Evolutionary conservation across 441 rosid genomes (phyloP), one percentile per base, ranked within the genome.

Genomic region (Arabidopsis lyrata): DNA sequence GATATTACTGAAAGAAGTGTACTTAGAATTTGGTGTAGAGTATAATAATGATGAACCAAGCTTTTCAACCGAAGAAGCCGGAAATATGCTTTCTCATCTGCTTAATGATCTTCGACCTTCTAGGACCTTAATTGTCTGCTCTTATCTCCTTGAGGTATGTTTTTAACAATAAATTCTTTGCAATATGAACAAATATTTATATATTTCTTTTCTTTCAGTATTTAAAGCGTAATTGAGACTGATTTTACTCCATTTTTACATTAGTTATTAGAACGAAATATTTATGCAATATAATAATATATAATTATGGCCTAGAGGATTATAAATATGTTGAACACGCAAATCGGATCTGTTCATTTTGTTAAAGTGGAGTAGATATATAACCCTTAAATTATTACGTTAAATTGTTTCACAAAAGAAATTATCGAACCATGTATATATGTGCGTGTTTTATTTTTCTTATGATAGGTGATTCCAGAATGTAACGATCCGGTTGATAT

Each of bases 81-180:
- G 86, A 10, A 36, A 36, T 0, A 5, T 59, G 35, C 60, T 85
- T 1, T 69, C 48, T 50, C 64, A 66, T 3, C 61, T 82, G n/a
- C 27, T 86, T 6, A 63, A 63, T 14, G 50, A 72, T 9, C 53
- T 83, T 52, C 41, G 42, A 4, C 4, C 70, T 9, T 81, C 70
- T 5, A 75, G 11, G 62, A 63, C 63, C 13, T 75, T 85, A 57
- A 83, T 72, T 0, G 78, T 83, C 0, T 76, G 83, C 66, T 75
- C 81, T 27, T 82, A 47, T 56, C 54, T 86, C 24, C 81, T 87
- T 62, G 86, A 87, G 86, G 90, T 86, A 78, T 11, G 12, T 52
- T 2, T 52, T 20, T 52, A 52, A 22, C 32, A 22, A 42, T 24
- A 24, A 24, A 22, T 22, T 22, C 22, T 22, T 22, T 50, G 29